Evolutionary conservation across 768 basidiomycete species (phyloP).

Genomic region (Leccinum variicolor): DNA sequence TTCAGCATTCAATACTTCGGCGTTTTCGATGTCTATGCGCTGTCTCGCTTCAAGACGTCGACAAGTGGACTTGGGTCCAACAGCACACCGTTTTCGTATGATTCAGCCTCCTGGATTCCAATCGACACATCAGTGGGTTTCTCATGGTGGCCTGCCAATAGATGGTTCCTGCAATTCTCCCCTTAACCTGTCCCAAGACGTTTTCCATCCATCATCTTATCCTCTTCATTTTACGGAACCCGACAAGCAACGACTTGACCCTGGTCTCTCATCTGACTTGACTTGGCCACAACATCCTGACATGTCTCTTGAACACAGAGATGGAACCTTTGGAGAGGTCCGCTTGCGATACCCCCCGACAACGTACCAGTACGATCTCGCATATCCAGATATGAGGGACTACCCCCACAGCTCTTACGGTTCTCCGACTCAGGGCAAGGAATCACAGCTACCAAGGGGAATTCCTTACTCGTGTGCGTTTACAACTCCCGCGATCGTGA

Average conservation of each 20-base stretch:
- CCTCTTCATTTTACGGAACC: conserved; percentile 23
- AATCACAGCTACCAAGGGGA: conserved; percentile 9
- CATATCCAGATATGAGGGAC: conserved; percentile 4
- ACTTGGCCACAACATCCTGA: conserved; percentile 19
- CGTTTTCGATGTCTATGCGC: conserved; percentile 30
- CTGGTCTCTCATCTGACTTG: conserved; percentile 8
- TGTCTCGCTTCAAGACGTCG: conserved; percentile 30
- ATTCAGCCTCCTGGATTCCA: conserved; percentile 14
- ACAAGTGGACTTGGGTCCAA: conserved; percentile 19
- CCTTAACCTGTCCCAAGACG: conserved; percentile 29
- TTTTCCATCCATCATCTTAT: conserved; percentile 23
- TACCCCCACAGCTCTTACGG: conserved; percentile 2
- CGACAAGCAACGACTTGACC: conserved; percentile 10
- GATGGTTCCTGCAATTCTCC: conserved; percentile 7
- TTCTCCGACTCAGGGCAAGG: conserved; percentile 11
- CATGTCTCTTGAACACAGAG: conserved; percentile 4
- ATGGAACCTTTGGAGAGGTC: conserved; percentile 6
- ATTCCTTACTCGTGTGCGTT: conserved; percentile 2
- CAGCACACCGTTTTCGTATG: conserved; percentile 7
- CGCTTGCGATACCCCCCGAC: conserved; percentile 6
- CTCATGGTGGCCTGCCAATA: conserved; percentile 8
- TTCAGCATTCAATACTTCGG: conserved; percentile 13
- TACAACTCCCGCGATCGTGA: conserved; percentile 3
- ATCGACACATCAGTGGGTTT: conserved; percentile 11
- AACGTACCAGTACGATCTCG: conserved; percentile 4